Evolutionary conservation across 495 filamentous ascomycete species (phyloP).

Genomic region (Neurospora terricola): DNA sequence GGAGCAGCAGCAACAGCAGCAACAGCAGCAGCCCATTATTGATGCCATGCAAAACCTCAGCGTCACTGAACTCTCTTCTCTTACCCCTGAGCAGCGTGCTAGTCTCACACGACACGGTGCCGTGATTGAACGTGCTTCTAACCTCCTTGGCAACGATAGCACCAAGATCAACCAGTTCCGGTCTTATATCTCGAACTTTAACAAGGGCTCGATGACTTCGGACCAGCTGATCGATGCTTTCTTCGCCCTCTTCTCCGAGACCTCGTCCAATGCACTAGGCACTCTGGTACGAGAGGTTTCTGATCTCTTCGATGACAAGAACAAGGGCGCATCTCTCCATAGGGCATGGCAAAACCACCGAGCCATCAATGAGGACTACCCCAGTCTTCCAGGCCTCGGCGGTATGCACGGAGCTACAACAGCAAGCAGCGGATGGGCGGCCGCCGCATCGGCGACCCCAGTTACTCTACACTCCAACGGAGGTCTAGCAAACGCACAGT

Average conservation of each 20-base stretch:
- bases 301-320: conserved; percentile 79
- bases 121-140: conserved; percentile 75
- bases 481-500: conserved; percentile 23
- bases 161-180: conserved; percentile 70
- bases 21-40: conserved; percentile 12
- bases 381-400: conserved; percentile 65
- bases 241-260: conserved; percentile 68
- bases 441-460: conserved; percentile 35
- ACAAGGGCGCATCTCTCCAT: conserved; percentile 59
- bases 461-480: conserved; percentile 9
- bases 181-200: conserved; percentile 62
- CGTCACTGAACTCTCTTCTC: conserved; percentile 29
- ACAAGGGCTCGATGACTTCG: conserved; percentile 53
- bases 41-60: conserved; percentile 29
- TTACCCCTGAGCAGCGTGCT: conserved; percentile 68
- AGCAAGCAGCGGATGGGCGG: conserved; percentile 40
- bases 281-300: conserved; percentile 87
- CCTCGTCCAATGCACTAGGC: conserved; percentile 64
- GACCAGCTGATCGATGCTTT: conserved; percentile 72
- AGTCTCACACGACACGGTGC: conserved; percentile 64
- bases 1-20: conserved; percentile 8
- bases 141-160: conserved; percentile 63
- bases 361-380: conserved; percentile 93
- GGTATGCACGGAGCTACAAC: conserved; percentile 44
- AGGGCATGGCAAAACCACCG: conserved; percentile 91